Percentiles rank a stretch among this genome's conserved stretches.
These are phyloP conservation scores for Firmiana major DNA, from an alignment of 345 rosid species.

Conservation along the genomic window DNA sequence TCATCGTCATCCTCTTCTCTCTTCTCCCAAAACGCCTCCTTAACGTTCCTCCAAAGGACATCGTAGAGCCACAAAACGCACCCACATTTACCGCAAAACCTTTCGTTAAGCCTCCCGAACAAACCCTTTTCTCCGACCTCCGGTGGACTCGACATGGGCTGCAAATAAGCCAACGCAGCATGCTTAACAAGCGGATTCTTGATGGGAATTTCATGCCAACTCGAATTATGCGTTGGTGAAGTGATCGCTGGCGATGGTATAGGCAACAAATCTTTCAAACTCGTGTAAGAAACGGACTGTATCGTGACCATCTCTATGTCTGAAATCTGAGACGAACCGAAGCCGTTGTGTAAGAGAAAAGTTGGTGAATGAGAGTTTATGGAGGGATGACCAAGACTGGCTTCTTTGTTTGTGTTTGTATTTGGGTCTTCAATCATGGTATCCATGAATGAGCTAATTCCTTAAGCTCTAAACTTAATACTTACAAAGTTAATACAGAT, in stretches of 20 bases:
- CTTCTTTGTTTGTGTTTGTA: neutral
- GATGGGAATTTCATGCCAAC: slow-evolving; percentile 57
- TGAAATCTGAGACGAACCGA: slow-evolving; percentile 24
- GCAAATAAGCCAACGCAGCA: slow-evolving; percentile 61
- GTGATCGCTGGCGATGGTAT: slow-evolving; percentile 4
- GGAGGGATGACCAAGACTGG: neutral
- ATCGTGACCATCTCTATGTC: slow-evolving; percentile 41
- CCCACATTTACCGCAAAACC: slow-evolving; percentile 28
- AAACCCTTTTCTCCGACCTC: slow-evolving; percentile 31
- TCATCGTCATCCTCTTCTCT: slow-evolving; percentile 14
- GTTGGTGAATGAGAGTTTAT: slow-evolving; percentile 7
- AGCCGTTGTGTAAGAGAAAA: slow-evolving; percentile 23
- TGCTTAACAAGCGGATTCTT: slow-evolving; percentile 58
- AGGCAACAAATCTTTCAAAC: slow-evolving; percentile 50
- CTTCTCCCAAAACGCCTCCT: slow-evolving; percentile 11
- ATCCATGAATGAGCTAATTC: neutral
- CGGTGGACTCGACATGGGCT: slow-evolving; percentile 47
- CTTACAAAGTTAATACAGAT: no score
- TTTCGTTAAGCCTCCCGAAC: slow-evolving; percentile 24
- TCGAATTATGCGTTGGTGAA: slow-evolving; percentile 38
- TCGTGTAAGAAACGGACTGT: slow-evolving; percentile 38
- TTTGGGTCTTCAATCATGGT: neutral
- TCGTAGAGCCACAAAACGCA: slow-evolving; percentile 37
- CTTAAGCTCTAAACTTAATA: neutral
- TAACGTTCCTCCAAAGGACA: slow-evolving; percentile 24